Conservation (phyloP, 2,329 filamentous ascomycete species). For the Triangularia setosa region DNA sequence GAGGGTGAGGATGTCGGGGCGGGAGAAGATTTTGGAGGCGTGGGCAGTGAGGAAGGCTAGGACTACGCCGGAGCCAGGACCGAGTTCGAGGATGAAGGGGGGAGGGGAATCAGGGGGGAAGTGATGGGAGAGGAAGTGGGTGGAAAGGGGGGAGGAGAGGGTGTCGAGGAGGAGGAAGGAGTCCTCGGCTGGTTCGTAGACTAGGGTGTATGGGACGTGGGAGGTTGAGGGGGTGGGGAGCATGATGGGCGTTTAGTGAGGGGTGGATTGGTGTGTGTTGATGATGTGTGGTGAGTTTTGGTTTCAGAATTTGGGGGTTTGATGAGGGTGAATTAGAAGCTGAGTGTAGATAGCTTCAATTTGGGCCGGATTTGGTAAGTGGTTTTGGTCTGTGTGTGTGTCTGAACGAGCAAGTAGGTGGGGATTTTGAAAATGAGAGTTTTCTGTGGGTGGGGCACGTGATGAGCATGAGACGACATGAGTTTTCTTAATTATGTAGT, state of each 20-base stretch:
- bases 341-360: conserved; percentile 23
- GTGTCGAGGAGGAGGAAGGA: conserved; percentile 93
- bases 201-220: conserved; percentile 80
- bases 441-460: conserved; percentile 14
- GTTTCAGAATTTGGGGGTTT: too few species aligned
- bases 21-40: conserved; percentile 66
- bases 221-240: conserved; percentile 90
- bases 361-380: conserved; percentile 11
- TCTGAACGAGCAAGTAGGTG: background rate
- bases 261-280: background rate
- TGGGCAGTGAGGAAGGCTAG: conserved; percentile 82
- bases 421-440: background rate
- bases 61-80: conserved; percentile 90
- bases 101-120: conserved; percentile 51
- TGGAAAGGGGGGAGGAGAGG: conserved; percentile 68
- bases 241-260: conserved; percentile 49
- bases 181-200: conserved; percentile 96
- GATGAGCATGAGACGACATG: background rate
- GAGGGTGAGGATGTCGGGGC: conserved; percentile 59
- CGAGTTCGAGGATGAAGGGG: conserved; percentile 74
- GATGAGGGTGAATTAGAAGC: background rate
- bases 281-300: too few species aligned
- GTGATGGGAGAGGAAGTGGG: conserved; percentile 59
- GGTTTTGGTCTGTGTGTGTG: background rate
- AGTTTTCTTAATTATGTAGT: background rate